These are phyloP conservation scores for Dispira parvispora DNA, from an alignment of 192 early-diverging fungal species.

Conservation along the genomic window DNA sequence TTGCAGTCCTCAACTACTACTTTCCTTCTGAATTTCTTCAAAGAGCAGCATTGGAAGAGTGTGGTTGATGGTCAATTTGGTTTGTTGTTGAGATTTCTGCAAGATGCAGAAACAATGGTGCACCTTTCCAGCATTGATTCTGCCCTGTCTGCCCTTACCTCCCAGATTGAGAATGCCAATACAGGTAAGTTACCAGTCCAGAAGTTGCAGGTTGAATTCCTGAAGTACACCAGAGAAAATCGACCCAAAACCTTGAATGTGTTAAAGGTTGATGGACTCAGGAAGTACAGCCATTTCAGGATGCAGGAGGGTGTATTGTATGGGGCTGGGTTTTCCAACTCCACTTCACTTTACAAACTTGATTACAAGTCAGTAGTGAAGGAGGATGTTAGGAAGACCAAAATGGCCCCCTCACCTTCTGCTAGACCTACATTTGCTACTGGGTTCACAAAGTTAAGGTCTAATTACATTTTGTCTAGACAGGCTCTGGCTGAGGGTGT, in stretches of 20 bases:
- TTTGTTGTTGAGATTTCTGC: neutral
- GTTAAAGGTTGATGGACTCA: too few species aligned
- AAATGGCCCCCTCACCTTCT: too few species aligned
- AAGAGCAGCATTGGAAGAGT: neutral
- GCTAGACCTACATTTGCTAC: too few species aligned
- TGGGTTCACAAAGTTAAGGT: too few species aligned
- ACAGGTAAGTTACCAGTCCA: neutral
- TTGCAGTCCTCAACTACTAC: neutral
- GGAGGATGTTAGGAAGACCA: too few species aligned
- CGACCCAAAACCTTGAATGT: neutral
- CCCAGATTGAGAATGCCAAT: neutral
- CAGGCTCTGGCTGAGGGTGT: too few species aligned
- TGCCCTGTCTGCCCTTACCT: neutral
- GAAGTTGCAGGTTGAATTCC: neutral
- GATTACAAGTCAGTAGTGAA: too few species aligned
- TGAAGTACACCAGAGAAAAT: neutral
- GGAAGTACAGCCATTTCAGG: too few species aligned
- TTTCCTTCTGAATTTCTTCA: neutral
- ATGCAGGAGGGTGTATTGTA: too few species aligned
- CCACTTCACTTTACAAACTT: too few species aligned
- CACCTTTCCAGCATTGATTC: neutral
- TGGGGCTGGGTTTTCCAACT: too few species aligned
- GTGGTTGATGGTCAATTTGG: neutral
- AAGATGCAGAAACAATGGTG: neutral
- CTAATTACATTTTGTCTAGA: too few species aligned